These are phyloP conservation scores for Colletotrichum simmondsii DNA, from an alignment of 2,329 filamentous ascomycete genomes.

Conservation along the genomic window DNA sequence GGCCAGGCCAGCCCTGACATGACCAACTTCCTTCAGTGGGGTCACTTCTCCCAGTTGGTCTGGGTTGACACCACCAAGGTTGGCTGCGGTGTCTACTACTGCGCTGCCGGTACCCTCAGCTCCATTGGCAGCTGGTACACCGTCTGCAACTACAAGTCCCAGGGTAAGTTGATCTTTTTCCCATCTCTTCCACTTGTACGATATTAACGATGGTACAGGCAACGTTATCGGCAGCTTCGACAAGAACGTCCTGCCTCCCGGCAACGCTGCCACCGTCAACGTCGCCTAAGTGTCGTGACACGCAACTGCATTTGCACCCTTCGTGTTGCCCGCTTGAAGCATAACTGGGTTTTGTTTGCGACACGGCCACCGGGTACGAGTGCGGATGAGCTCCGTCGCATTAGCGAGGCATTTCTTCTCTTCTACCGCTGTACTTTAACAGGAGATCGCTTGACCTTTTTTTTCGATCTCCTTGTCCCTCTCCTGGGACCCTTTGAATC, in stretches of 20 bases:
- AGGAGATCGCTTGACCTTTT: conserved; percentile 41
- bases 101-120: conserved; percentile 60
- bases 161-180: conserved; percentile 67
- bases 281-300: conserved; percentile 28
- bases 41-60: conserved; percentile 60
- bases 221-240: conserved; percentile 64
- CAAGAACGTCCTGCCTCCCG: conserved; percentile 59
- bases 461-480: conserved; percentile 43
- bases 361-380: conserved; percentile 25
- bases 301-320: conserved; percentile 23
- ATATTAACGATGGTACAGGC: conserved; percentile 48
- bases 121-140: conserved; percentile 74
- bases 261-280: conserved; percentile 44
- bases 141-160: conserved; percentile 87
- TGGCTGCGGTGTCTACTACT: conserved; percentile 77
- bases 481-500: conserved; percentile 30
- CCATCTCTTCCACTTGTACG: background rate
- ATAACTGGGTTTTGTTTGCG: conserved; percentile 26
- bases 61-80: conserved; percentile 52
- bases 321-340: conserved; percentile 19
- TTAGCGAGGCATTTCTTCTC: conserved; percentile 39
- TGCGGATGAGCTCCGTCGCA: conserved; percentile 16
- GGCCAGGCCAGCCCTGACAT: conserved; percentile 69
- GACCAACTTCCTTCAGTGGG: conserved; percentile 72
- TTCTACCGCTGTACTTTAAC: conserved; percentile 50